Conservation (phyloP, 148 eudicot species). For the Rheum nobile region DNA sequence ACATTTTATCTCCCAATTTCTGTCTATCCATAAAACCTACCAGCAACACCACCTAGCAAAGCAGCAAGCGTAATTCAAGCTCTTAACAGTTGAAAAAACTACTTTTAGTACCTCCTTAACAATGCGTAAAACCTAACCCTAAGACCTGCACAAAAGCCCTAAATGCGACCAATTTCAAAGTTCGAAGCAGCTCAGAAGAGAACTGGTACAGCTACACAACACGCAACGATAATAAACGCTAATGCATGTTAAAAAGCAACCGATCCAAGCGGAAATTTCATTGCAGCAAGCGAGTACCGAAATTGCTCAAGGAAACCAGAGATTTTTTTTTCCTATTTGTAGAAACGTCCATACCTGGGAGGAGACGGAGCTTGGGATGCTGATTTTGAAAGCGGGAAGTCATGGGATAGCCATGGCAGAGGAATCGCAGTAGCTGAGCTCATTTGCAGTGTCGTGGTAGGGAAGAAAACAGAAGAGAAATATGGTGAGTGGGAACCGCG, state of each 20-base stretch:
- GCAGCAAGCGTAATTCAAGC: neutral
- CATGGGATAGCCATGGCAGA: neutral
- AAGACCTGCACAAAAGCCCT: neutral
- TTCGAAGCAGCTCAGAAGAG: neutral
- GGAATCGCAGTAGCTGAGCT: neutral
- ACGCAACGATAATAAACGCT: neutral
- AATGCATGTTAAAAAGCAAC: neutral
- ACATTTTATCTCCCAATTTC: constrained; percentile 2
- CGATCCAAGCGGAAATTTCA: neutral
- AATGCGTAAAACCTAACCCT: neutral
- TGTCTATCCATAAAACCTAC: neutral
- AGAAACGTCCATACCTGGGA: neutral
- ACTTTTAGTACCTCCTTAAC: neutral
- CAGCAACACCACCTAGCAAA: neutral
- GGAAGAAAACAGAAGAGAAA: neutral
- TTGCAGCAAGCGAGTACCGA: neutral
- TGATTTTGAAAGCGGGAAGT: neutral
- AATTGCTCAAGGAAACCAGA: neutral
- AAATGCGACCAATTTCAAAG: constrained; percentile 1
- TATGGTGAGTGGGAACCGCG: neutral
- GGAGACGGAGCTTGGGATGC: neutral
- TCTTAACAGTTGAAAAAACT: neutral
- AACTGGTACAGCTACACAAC: neutral
- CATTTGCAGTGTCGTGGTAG: constrained; percentile 4
- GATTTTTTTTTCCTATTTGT: neutral